Evolutionary conservation across 139 green algal genomes (phyloP), one percentile per base, ranked within the genome.

Genomic region (Astrephomene gubernaculifera): DNA sequence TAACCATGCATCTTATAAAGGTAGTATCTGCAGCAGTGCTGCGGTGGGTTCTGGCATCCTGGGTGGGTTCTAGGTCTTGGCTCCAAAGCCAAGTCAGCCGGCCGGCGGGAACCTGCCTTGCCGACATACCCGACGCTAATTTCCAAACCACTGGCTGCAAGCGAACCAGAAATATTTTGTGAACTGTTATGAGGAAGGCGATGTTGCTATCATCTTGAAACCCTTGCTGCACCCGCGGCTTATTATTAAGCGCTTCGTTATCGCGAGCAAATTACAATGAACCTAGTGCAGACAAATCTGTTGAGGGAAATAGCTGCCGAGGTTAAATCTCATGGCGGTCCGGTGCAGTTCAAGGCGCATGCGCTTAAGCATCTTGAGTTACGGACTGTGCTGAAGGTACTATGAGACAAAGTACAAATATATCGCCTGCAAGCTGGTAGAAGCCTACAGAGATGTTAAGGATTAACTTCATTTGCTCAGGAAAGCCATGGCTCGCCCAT

Each of bases 401-500:
- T 43, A 44, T 31, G 24, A 29, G 38, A 29, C 10, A 63, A 19
- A 24, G 25, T 25, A 9, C 8, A 29, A 43, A 29, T 24, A 44
- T 24, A 44, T 17, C 14, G 49, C 49, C 49, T 12, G 12, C 49
- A 57, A 57, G n/a, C n/a, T n/a, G n/a, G n/a, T n/a, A 25, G 17
- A 57, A 25, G 49, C 49, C 14, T 17, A 57, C 49, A 57, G 49
- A 25, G 49, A 17, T 57, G 31, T 71, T 25, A 31, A 71, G 19
- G 8, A 71, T 44, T 71, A 12, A 57, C 33, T 36, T n/a, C 3
- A 2, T 2, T 31, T 44, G 4, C 52, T 63, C 88, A 95, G 90
- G 92, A 95, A 53, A 94, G 89, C 61, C 93, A 95, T 45, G 67
- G 65, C 41, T 86, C 86, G 19, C 71, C 92, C 3, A 82, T 95